Evolutionary conservation across 1,284 basidiomycete genomes (phyloP), one percentile per base, ranked within the genome.

Genomic region (Ustilago vetiveriae): DNA sequence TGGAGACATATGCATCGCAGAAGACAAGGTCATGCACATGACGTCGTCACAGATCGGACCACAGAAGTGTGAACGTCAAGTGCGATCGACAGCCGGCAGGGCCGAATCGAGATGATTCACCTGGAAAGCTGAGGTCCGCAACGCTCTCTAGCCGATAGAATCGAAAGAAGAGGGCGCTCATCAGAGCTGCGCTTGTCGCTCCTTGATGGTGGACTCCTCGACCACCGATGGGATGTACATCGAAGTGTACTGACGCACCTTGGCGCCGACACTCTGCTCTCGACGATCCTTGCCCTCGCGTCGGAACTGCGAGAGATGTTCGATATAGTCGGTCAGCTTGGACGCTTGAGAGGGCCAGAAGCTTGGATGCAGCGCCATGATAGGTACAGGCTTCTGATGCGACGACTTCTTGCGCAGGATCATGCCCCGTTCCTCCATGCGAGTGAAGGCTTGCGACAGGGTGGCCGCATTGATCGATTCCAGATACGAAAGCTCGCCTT

Each of bases 401-500:
- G 56, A 52, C n/a, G 74, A 75, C 51, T 74, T 76, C 27, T 65
- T 60, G 13, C 69, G 47, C 35, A 72, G 32, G 19, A 79, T 52
- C 43, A 79, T 72, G 24, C 73, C 74, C 56, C 76, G 62, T 54
- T 79, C 74, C 46, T 79, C 70, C 57, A 73, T 70, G 5, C 74
- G 55, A 3, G 62, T 53, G 39, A 80, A 70, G 2, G 79, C 77
- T 29, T 79, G 75, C 3, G 65, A 60, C 17, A 80, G 49, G 16
- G 75, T 74, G 10, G 77, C 77, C 11, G 64, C 60, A 24, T 76
- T 78, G 66, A 79, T 68, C 13, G 74, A 70, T 71, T 78, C 82
- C 38, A 83, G 75, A 41, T 83, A 83, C 27, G 66, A 72, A 4
- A 83, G 67, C 47, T 82, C 82, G 32, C 79, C 79, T 33, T 83